Base-by-base conservation (phyloP, 371 early-diverging fungal species). In the Syncephalastrum racemosum region DNA sequence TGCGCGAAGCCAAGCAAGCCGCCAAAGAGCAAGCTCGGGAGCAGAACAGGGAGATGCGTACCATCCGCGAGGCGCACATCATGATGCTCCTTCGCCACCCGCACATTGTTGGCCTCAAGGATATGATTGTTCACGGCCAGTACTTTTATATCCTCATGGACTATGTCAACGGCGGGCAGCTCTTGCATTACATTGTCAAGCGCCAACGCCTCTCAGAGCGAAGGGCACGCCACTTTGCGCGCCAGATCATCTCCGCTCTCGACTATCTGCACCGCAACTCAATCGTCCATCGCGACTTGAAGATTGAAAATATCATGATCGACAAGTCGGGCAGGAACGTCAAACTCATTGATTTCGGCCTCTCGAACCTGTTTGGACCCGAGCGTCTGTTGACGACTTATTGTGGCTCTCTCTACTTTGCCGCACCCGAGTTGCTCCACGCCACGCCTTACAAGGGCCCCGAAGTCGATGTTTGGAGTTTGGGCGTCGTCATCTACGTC, bases 341-440 rank as follows among this genome's bases (percentile, higher is more conserved):
- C 65, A 93, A 94, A 63, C 83, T 95, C 13, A 90, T 95, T 47
- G 99, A 99, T 71, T 99, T 99, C 86, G 99, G 99, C 0, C 79
- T 99, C 18, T 90, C 94, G 10, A 97, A 96, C 64, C 73, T 96
- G 24, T 97, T 90, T 68, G 92, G 90, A 41, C 88, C 89, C 20
- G 86, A 88, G 53, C 76, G 81, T n/a, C 85, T 85, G 48, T 71
- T 97, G 39, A 87, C 85, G 8, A 98, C 98, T 0, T 96, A 93
- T 63, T 98, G 97, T 65, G 98, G 99, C 15, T 93, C 94, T 20
- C 77, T 96, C 10, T 96, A 98, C 67, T 99, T 97, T 88, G 98
- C 97, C 18, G 96, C 98, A 3, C 99, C 99, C 4, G 99, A 98
- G 70, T 68, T 99, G 36, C 74, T 98, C 16, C 83, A 83, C 47